Conservation (phyloP, 371 early-diverging fungal species). For the Saksenaea vasiformis region DNA sequence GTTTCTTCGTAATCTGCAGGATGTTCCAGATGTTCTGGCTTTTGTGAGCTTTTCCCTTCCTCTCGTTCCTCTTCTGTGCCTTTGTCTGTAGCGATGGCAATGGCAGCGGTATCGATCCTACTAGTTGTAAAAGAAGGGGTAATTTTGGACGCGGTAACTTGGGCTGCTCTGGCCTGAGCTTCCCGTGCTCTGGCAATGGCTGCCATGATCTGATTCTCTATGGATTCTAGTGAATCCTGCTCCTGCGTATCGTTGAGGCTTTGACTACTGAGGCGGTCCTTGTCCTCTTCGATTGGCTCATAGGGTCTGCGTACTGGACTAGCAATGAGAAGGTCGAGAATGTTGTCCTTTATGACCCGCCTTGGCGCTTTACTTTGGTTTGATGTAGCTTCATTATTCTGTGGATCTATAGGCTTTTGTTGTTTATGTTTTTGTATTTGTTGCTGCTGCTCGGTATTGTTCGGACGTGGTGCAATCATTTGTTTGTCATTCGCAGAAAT, state of each 20-base stretch:
- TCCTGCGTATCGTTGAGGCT: not conserved
- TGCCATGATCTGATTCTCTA: conserved; percentile 14
- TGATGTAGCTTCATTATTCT: not conserved
- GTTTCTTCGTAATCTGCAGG: not conserved
- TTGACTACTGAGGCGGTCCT: not conserved
- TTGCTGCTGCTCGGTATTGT: not conserved
- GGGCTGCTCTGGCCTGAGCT: not conserved
- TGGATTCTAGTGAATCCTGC: conserved; percentile 8
- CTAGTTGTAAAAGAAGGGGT: not conserved
- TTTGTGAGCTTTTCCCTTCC: not conserved
- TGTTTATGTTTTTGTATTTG: not conserved
- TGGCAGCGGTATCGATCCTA: not conserved
- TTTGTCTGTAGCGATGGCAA: too few relatives aligned
- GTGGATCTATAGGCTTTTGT: not conserved
- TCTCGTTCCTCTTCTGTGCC: too few relatives aligned
- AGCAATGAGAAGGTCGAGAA: not conserved
- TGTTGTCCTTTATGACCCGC: not conserved
- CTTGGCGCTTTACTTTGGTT: not conserved
- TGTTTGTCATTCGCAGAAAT: not conserved
- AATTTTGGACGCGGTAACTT: not conserved
- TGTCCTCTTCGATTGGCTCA: not conserved
- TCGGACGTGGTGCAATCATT: not conserved
- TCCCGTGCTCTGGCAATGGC: conserved; percentile 7
- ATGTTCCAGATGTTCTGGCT: not conserved
- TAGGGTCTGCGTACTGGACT: not conserved